Evolutionary conservation across 306 rosid genomes (phyloP), one percentile per base, ranked within the genome.

Genomic region (peach (Prunus persica)): DNA sequence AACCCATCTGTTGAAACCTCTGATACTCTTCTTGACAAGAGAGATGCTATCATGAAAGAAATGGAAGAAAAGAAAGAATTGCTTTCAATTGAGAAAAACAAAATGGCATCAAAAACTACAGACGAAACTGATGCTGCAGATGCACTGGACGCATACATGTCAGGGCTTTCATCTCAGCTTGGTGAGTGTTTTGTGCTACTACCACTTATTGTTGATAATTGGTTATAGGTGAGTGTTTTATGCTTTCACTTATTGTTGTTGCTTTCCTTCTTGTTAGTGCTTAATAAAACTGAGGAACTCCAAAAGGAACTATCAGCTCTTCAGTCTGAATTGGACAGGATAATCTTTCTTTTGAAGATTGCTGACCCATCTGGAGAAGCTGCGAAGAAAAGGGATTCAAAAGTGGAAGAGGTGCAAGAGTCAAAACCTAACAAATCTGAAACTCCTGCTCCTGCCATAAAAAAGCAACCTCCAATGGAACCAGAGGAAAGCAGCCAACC

Each of bases 331-430:
- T 84, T 92, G 73, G 98, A 92, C 78, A 84, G 97, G 84, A 77
- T 92, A 80, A 78, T 79, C 73, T 95, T 88, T 90, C 87, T 92
- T 74, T 74, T 95, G 89, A 92, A 87, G 90, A 88, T 95, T 82
- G 98, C 98, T 71, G 98, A 95, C 79, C 97, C 98, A 68, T 80
- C 92, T 0, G 97, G 97, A 65, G 97, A 95, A 80, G 92, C 93
- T 66, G 85, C 92, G 47, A 90, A 83, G 89, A 95, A 85, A 87
- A 89, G 98, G 88, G 93, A 84, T 79, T 69, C 89, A 80, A 84
- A 84, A 78, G 46, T 67, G 73, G 85, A 67, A 49, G 96, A 87
- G 60, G 28, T 65, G 71, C 87, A 67, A 49, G 96, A 87, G 70
- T 79, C 83, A 70, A 88, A 82, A 78, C 76, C 87, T 75, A 80